Evolutionary conservation across 805 yeast genomes (phyloP).

Genomic region (Pichia insulana): DNA sequence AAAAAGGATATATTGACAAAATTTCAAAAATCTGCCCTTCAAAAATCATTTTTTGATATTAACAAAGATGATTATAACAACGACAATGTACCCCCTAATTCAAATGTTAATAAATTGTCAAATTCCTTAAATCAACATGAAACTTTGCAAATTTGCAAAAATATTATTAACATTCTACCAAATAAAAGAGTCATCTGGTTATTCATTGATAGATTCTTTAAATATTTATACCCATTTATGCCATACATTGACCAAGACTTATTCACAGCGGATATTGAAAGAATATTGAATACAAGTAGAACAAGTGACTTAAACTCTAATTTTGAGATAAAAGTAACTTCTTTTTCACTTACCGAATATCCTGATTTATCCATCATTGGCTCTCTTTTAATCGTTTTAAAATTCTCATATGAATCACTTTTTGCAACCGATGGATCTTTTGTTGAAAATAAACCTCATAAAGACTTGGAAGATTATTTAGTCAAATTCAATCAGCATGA

Average conservation of each 20-base stretch:
- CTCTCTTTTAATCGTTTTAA: slow-evolving; percentile 33
- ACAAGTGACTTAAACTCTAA: slow-evolving; percentile 6
- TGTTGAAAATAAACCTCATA: neutral
- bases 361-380: slow-evolving; percentile 43
- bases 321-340: slow-evolving; percentile 23
- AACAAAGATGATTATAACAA: no score
- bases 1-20: slow-evolving; percentile 9
- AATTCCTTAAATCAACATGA: neutral
- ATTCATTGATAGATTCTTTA: slow-evolving; percentile 37
- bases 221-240: slow-evolving; percentile 36
- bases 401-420: slow-evolving; percentile 30
- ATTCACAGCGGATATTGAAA: slow-evolving; percentile 26
- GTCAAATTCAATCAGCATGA: slow-evolving; percentile 17
- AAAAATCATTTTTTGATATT: neutral
- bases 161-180: slow-evolving; percentile 31
- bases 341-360: slow-evolving; percentile 31
- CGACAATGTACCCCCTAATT: no score
- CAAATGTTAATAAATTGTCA: neutral
- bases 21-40: neutral
- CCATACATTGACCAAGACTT: slow-evolving; percentile 36
- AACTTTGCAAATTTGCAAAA: slow-evolving; percentile 6
- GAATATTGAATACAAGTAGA: slow-evolving; percentile 27
- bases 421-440: neutral
- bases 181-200: slow-evolving; percentile 35
- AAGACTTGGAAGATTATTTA: slow-evolving; percentile 23